phyloP scores from a whole-genome alignment of 768 basidiomycete species.

The Boletus huronensis region DNA sequence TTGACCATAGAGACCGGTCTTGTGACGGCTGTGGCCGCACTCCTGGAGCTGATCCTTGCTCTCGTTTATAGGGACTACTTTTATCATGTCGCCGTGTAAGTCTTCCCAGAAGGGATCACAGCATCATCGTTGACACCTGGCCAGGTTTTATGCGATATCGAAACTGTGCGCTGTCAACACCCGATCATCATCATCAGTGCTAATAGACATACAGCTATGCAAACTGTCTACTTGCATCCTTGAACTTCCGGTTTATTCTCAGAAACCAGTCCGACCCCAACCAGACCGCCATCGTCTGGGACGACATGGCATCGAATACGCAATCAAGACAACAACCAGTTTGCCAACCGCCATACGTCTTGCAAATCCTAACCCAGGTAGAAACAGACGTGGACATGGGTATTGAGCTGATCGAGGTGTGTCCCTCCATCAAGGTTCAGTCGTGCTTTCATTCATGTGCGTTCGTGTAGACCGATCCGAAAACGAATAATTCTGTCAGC shows the following conservation, averaged over 20 bases:
- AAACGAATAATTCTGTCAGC: not conserved
- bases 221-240: constrained; percentile 14
- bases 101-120: not conserved
- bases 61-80: not conserved
- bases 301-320: not conserved
- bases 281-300: constrained; percentile 4
- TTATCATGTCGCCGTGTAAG: constrained; percentile 22
- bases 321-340: not conserved
- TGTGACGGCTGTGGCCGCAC: constrained; percentile 16
- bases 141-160: constrained; percentile 13
- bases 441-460: not conserved
- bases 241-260: constrained; percentile 16
- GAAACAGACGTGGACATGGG: not conserved
- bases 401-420: not conserved
- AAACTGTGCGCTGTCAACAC: constrained; percentile 8
- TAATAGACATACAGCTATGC: constrained; percentile 11
- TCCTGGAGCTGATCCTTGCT: constrained; percentile 18
- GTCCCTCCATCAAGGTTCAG: not conserved
- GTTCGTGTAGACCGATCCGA: not conserved
- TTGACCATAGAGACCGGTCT: constrained; percentile 26
- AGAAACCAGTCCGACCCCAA: constrained; percentile 1
- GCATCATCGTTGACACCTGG: not conserved
- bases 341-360: not conserved
- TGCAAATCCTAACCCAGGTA: not conserved
- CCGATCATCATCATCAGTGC: not conserved